A percentile compares a stretch with the other conserved stretches of the same genome.
These are phyloP conservation scores for Mycena rebaudengoi DNA, from an alignment of 768 basidiomycete species.

Conservation along the genomic window DNA sequence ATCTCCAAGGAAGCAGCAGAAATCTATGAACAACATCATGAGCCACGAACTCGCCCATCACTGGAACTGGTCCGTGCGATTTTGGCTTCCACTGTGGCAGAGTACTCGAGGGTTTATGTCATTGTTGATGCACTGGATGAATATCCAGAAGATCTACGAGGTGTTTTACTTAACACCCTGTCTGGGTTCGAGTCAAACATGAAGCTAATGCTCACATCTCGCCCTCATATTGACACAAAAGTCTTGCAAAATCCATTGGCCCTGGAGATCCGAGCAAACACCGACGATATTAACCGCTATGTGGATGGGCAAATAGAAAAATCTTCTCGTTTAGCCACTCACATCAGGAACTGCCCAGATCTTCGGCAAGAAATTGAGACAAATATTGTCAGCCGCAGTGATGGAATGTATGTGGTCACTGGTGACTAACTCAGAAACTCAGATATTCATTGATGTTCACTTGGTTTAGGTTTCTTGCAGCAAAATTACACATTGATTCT, in stretches of 20 bases:
- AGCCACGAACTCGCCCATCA: not conserved
- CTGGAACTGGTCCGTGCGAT: no score
- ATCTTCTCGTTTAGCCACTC: not conserved
- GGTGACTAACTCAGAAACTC: not conserved
- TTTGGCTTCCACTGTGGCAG: no score
- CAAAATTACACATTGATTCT: slow-evolving; percentile 7
- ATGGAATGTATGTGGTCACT: slow-evolving; percentile 7
- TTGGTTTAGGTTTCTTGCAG: not conserved
- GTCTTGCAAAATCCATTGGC: not conserved
- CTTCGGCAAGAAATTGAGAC: not conserved
- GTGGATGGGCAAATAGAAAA: not conserved
- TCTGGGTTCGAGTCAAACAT: no score
- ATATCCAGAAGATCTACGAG: no score
- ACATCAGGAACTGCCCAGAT: not conserved
- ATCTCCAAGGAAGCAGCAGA: not conserved
- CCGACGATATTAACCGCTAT: slow-evolving; percentile 3
- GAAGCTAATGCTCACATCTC: no score
- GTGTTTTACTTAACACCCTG: no score
- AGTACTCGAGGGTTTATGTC: no score
- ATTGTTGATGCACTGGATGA: no score
- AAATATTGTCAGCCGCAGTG: not conserved
- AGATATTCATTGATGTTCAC: not conserved
- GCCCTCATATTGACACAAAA: not conserved
- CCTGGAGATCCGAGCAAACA: not conserved
- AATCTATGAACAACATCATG: not conserved